Base-by-base conservation (phyloP, 73 alveolate species). In the Blepharisma japonicum region DNA sequence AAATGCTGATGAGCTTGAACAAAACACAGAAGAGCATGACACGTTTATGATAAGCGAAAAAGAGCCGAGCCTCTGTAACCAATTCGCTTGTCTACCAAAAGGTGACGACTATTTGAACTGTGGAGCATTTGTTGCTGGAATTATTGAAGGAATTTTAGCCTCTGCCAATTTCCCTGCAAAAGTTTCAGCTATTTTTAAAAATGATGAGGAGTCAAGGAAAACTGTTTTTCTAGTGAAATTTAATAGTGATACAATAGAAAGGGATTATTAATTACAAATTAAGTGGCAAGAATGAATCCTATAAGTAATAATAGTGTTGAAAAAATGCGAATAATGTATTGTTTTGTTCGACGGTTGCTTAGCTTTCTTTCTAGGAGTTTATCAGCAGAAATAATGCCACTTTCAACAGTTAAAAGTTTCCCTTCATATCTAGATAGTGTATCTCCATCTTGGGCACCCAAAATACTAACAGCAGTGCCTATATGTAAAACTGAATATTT, bases 51-150 rank as follows among this genome's bases (percentile, higher is more conserved):
- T 70, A 7, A 70, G 27, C 11, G 80, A 70, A 70, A 45, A 9
- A 9, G 80, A 70, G 61, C 80, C 80, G 2, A 61, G 23, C 47
- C 11, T 70, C 4, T 70, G 80, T 5, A 70, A 70, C 61, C 56
- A n/a, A 2, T 70, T 38, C 5, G 66, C 66, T 14, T 14, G 68
- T 4, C 61, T 70, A 0, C 80, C 80, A 14, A 18, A 45, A 39
- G 80, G 66, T 3, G 71, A 81, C 67, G 89, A 54, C 42, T 85
- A 83, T 21, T 9, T n/a, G 14, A 89, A 87, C 66, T 89, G 91
- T 8, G 79, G 82, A 14, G 55, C 56, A 39, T 79, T 87, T 9
- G 77, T 83, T 54, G 87, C 88, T 55, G 85, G 78, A 23, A 87
- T 87, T 32, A 71, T 76, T 6, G 82, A 77, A 6, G 78, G 82